Percentiles rank a stretch among this genome's conserved stretches.
Conservation (phyloP, 2,329 filamentous ascomycete species). For the Ophiocordyceps polyrhachis-furcata region DNA sequence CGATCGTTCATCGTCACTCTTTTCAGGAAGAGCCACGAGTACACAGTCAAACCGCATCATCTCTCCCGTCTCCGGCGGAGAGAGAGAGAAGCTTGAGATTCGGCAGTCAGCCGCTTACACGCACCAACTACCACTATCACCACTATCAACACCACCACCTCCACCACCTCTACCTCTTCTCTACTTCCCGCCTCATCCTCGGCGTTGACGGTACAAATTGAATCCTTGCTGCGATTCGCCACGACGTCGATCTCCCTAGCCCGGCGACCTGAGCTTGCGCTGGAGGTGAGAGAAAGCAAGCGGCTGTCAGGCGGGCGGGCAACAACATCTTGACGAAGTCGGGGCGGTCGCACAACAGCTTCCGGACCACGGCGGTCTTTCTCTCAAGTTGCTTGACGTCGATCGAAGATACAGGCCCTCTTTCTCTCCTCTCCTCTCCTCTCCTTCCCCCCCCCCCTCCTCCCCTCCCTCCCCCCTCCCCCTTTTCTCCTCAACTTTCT, state of each 20-base stretch:
- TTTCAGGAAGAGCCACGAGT: background rate
- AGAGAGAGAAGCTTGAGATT: conserved; percentile 4
- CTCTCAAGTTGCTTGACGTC: conserved; percentile 28
- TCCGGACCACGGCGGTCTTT: conserved; percentile 29
- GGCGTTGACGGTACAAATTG: conserved; percentile 16
- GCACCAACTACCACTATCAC: conserved; percentile 1
- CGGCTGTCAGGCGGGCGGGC: background rate
- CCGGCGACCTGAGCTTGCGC: conserved; percentile 68
- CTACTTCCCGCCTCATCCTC: too few species aligned
- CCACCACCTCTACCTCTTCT: background rate
- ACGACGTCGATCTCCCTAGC: conserved; percentile 28
- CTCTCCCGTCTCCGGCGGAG: background rate
- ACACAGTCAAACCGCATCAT: background rate
- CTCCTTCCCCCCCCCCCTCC: background rate
- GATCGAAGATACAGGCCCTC: conserved; percentile 28
- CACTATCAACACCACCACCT: background rate
- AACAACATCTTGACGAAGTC: conserved; percentile 2
- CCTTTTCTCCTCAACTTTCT: background rate
- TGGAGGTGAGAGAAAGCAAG: conserved; percentile 43
- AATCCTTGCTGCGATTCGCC: conserved; percentile 27
- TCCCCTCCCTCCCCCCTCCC: background rate
- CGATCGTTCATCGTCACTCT: conserved; percentile 3
- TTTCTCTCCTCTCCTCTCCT: conserved; percentile 38
- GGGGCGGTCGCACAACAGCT: conserved; percentile 11
- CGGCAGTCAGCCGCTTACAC: conserved; percentile 8